These are phyloP conservation scores for Strobilomyces dryophilus DNA, from an alignment of 768 basidiomycete genomes.

Conservation along the genomic window DNA sequence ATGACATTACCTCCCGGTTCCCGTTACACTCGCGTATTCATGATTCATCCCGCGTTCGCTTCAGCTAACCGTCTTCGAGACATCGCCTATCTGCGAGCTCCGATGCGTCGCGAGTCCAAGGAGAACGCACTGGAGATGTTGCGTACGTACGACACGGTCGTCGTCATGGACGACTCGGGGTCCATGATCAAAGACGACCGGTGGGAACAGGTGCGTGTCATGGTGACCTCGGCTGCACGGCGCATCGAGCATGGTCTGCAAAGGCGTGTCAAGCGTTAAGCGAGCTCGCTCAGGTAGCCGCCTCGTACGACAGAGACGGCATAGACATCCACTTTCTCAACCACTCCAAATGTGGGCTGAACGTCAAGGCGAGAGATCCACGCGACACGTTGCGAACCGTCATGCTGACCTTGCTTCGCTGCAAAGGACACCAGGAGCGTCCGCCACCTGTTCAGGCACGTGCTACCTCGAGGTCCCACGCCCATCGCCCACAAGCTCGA, in stretches of 20 bases:
- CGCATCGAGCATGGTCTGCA: not conserved
- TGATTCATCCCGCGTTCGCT: slow-evolving; percentile 18
- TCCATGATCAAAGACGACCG: slow-evolving; percentile 44
- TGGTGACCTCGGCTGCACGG: not conserved
- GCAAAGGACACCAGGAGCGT: slow-evolving; percentile 37
- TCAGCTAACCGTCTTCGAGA: slow-evolving; percentile 15
- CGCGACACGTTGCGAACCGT: not conserved
- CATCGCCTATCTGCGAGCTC: slow-evolving; percentile 22
- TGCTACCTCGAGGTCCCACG: slow-evolving; percentile 42
- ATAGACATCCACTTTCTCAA: slow-evolving; percentile 65
- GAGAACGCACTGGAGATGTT: slow-evolving; percentile 35
- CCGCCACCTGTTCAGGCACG: slow-evolving; percentile 38
- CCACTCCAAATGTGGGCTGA: slow-evolving; percentile 26
- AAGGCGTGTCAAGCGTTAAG: slow-evolving; percentile 30
- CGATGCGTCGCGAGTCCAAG: slow-evolving; percentile 24
- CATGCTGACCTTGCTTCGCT: not conserved
- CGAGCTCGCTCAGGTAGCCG: slow-evolving; percentile 44
- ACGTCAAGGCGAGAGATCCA: slow-evolving; percentile 35
- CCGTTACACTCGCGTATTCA: slow-evolving; percentile 21
- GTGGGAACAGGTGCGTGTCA: slow-evolving; percentile 46
- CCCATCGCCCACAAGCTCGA: slow-evolving; percentile 44
- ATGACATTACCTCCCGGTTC: slow-evolving; percentile 19
- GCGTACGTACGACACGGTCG: slow-evolving; percentile 49
- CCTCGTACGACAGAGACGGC: slow-evolving; percentile 51
- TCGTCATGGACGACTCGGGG: slow-evolving; percentile 58